phyloP scores from a whole-genome alignment of 371 early-diverging fungal species.

The Mortierella sp. region DNA sequence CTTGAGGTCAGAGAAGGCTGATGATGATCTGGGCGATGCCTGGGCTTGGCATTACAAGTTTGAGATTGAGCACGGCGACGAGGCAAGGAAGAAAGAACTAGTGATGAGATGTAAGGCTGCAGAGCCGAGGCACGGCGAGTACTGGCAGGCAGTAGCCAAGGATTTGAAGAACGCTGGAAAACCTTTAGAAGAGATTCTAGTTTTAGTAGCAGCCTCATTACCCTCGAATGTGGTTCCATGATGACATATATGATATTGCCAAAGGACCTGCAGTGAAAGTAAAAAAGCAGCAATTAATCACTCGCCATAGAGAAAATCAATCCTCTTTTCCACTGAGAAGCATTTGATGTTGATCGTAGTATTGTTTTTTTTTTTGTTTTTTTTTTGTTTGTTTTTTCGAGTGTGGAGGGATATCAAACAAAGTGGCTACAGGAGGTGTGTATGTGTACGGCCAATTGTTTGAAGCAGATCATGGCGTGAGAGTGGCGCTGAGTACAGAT shows the following conservation, averaged over 20 bases:
- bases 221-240: constrained; percentile 30
- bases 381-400: too few species aligned
- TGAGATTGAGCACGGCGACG: constrained; percentile 84
- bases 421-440: too few species aligned
- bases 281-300: too few species aligned
- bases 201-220: constrained; percentile 67
- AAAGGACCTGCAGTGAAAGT: background rate
- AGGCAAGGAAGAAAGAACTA: constrained; percentile 67
- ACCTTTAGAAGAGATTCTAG: constrained; percentile 74
- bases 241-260: background rate
- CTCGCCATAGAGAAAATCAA: background rate
- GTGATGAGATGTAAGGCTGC: constrained; percentile 80
- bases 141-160: constrained; percentile 88
- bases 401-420: too few species aligned
- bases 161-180: constrained; percentile 78
- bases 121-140: constrained; percentile 92
- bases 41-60: constrained; percentile 97
- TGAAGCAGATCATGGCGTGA: background rate
- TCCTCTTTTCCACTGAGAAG: background rate
- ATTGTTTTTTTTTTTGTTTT: too few species aligned
- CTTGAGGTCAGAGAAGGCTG: constrained; percentile 82
- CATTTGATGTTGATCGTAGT: too few species aligned
- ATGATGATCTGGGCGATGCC: constrained; percentile 92
- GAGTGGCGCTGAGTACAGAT: too few species aligned
- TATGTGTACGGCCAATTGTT: background rate